These are phyloP conservation scores for Arthrobotrys musiformis DNA, from an alignment of 2,329 filamentous ascomycete species.

Conservation along the genomic window DNA sequence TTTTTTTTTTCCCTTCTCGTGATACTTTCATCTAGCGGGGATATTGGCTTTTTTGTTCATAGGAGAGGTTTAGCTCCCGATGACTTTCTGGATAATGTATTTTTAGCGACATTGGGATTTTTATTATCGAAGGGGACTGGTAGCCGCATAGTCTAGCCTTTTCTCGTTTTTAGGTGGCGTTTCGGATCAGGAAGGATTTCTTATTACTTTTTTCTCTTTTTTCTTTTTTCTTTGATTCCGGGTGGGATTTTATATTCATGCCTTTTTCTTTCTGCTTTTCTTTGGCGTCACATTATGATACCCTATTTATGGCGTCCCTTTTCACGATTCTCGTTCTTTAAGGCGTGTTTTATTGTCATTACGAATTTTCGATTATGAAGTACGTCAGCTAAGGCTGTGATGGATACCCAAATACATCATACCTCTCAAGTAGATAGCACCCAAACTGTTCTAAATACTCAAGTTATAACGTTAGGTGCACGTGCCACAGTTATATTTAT, in stretches of 20 bases:
- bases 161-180: slow-evolving; percentile 16
- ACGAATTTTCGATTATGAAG: too few species aligned
- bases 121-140: not conserved
- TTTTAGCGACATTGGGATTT: slow-evolving; percentile 4
- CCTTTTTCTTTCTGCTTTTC: not conserved
- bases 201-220: not conserved
- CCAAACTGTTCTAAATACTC: too few species aligned
- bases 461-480: too few species aligned
- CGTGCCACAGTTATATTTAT: too few species aligned
- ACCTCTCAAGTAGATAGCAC: too few species aligned
- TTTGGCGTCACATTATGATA: slow-evolving; percentile 11
- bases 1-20: too few species aligned
- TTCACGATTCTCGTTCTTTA: too few species aligned
- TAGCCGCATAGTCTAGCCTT: not conserved
- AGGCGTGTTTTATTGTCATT: too few species aligned
- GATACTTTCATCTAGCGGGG: not conserved
- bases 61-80: too few species aligned
- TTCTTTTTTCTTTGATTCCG: not conserved
- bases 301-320: slow-evolving; percentile 1
- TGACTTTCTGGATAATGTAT: not conserved
- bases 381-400: too few species aligned
- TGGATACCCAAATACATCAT: too few species aligned
- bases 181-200: slow-evolving; percentile 7
- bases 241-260: not conserved
- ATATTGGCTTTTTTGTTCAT: not conserved